phyloP scores from a whole-genome alignment of 2,329 filamentous ascomycete genomes.

The Bipolaris bicolor region DNA sequence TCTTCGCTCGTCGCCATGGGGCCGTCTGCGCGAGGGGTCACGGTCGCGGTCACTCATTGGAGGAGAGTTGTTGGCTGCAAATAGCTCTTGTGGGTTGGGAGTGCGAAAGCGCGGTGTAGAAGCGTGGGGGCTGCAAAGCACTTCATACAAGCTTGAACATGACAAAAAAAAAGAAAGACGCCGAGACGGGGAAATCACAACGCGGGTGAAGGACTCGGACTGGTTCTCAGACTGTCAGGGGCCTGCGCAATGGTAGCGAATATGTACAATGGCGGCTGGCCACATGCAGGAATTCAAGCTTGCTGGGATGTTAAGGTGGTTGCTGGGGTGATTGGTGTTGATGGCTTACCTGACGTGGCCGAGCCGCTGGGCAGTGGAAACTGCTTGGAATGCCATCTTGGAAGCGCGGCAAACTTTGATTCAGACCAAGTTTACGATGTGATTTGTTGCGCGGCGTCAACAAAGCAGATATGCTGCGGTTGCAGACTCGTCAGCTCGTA shows the following conservation, averaged over 20 bases:
- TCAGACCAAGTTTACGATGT: not conserved
- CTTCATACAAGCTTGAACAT: slow-evolving; percentile 4
- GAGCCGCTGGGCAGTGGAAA: slow-evolving; percentile 20
- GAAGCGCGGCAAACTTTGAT: slow-evolving; percentile 10
- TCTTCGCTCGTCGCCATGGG: slow-evolving; percentile 38
- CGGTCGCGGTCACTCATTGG: slow-evolving; percentile 30
- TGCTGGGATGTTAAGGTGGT: slow-evolving; percentile 23
- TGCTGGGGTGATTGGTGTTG: slow-evolving; percentile 40
- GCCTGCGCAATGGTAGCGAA: slow-evolving; percentile 24
- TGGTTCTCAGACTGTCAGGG: not conserved
- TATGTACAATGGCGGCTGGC: slow-evolving; percentile 34
- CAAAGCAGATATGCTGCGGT: too few relatives aligned
- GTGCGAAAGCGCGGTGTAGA: slow-evolving; percentile 14
- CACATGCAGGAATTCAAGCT: slow-evolving; percentile 25
- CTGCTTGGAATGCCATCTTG: slow-evolving; percentile 19
- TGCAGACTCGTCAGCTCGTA: too few relatives aligned
- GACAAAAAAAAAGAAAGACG: slow-evolving; percentile 9
- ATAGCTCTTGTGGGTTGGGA: not conserved
- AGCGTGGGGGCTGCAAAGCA: slow-evolving; percentile 26
- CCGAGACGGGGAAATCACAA: not conserved
- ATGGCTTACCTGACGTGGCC: slow-evolving; percentile 36
- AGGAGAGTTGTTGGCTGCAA: slow-evolving; percentile 10
- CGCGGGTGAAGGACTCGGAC: not conserved
- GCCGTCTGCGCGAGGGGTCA: slow-evolving; percentile 29
- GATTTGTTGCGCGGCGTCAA: slow-evolving; percentile 3